A percentile compares a stretch with the other conserved stretches of the same genome.
Evolutionary conservation across 2,329 filamentous ascomycete species (phyloP).

Genomic region (Microdochium bolleyi): DNA sequence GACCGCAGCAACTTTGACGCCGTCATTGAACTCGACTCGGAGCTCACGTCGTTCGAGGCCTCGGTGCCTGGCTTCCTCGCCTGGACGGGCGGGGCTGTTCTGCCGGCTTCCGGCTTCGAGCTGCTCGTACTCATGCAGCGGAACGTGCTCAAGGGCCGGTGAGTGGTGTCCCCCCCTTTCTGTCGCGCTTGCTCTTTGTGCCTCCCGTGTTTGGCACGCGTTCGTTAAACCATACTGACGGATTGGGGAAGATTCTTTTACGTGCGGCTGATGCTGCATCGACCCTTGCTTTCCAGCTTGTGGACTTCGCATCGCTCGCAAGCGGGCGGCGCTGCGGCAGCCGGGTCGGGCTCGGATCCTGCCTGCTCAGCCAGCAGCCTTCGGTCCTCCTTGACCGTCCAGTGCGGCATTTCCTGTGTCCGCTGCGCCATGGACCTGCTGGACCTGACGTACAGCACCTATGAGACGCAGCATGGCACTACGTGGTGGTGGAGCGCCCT

Average conservation of each 20-base stretch:
- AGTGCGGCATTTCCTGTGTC: background rate
- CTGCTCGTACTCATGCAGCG: conserved; percentile 11
- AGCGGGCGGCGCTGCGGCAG: background rate
- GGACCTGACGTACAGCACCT: background rate
- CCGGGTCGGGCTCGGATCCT: background rate
- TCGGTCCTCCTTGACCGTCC: background rate
- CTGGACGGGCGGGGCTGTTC: conserved; percentile 8
- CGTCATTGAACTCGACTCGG: conserved; percentile 18
- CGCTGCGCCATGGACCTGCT: conserved; percentile 1
- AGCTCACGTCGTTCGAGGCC: conserved; percentile 13
- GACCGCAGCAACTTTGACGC: conserved; percentile 10
- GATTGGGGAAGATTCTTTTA: background rate
- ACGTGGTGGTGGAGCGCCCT: background rate
- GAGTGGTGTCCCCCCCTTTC: background rate
- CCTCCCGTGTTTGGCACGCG: background rate
- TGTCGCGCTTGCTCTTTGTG: background rate
- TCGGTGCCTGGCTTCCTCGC: conserved; percentile 14
- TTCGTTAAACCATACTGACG: background rate
- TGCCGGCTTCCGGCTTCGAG: background rate
- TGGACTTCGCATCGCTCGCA: background rate
- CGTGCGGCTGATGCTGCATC: background rate
- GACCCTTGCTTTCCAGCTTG: background rate
- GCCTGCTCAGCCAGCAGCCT: background rate
- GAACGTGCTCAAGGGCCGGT: conserved; percentile 20
- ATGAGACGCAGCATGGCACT: background rate